Base-by-base conservation (phyloP, 164 flowering plant genomes). In the Houttuynia cordata region DNA sequence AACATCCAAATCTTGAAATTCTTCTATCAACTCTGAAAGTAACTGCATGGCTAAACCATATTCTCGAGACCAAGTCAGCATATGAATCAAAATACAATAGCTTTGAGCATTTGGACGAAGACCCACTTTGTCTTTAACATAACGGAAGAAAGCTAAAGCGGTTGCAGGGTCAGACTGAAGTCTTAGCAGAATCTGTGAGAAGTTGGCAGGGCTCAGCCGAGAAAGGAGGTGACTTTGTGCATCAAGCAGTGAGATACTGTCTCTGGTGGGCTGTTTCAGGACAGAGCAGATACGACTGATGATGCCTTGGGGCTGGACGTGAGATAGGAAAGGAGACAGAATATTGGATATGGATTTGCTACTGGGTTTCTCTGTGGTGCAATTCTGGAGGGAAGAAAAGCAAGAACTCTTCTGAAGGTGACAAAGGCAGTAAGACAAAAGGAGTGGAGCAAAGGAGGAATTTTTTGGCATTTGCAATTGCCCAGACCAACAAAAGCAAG, bases 71-170 rank as follows among this genome's bases (percentile, higher is more conserved):
- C 85, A 93, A 30, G 73, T 80, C 68, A 90, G 61, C n/a, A 86
- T 82, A 68, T 88, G 96, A 60, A 86, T 63, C 56, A 82, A 60
- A 49, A 82, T 59, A 61, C 95, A 93, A 64, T 82, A 88, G 70
- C 84, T 81, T 10, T 67, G 70, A 13, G 64, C 24, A 60, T 53
- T 63, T 57, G 75, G 94, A 39, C 8, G 65, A 49, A 80, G 18
- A 49, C 79, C 76, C 70, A 82, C 51, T 62, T 81, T 83, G 70
- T 65, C 52, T 69, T 68, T 84, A 0, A 81, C 82, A 88, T 94
- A 88, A 39, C 77, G 73, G 76, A 93, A 93, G 81, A 93, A 90
- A 57, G 64, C 58, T 52, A 88, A 76, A 59, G 96, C 87, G 10
- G 67, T 63, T 7, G 52, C 52, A 49, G 79, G 75, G 63, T 88